Evolutionary conservation across 179 eudicot species (phyloP).

Genomic region (Silene noctiflora): DNA sequence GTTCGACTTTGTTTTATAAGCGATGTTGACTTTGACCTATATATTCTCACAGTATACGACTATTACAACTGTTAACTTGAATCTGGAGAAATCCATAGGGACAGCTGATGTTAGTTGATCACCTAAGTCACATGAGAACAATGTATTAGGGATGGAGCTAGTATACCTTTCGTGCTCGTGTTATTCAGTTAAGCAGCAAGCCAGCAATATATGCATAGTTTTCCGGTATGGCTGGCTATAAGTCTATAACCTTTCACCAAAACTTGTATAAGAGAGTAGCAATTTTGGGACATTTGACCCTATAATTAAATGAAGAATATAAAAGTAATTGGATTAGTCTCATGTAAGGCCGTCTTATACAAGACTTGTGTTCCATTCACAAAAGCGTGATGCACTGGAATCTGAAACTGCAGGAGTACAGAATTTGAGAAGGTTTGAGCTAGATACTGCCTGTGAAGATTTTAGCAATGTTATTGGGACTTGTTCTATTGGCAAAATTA

Average conservation of each 20-base stretch:
- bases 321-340: neutral
- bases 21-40: neutral
- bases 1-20: neutral
- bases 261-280: too few species aligned
- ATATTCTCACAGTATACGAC: neutral
- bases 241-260: neutral
- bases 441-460: slow-evolving; percentile 93
- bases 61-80: too few species aligned
- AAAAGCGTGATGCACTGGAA: slow-evolving; percentile 20
- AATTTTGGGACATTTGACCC: too few species aligned
- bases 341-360: neutral
- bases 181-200: neutral
- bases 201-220: neutral
- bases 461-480: slow-evolving; percentile 83
- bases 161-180: neutral
- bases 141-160: neutral
- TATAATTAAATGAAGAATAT: too few species aligned
- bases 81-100: too few species aligned
- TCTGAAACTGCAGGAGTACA: slow-evolving; percentile 52
- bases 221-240: neutral
- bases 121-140: neutral
- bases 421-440: slow-evolving; percentile 70
- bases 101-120: neutral
- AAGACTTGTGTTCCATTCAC: too few species aligned
- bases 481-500: slow-evolving; percentile 56